Percentiles rank a stretch among this genome's conserved stretches.
Conservation (phyloP, 179 eudicot genomes). For the Carnegiea gigantea region DNA sequence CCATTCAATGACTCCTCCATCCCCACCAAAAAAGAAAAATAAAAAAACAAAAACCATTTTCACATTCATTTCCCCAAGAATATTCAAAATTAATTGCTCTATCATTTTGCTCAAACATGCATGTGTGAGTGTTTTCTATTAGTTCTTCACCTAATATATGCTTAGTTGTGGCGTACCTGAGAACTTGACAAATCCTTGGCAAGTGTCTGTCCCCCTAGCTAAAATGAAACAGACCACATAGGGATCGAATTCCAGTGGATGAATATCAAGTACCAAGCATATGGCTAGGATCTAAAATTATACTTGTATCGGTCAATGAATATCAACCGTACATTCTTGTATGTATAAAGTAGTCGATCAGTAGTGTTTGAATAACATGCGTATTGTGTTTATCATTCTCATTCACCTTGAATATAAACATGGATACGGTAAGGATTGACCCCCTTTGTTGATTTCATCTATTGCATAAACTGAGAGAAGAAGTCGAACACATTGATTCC, state of each 20-base stretch:
- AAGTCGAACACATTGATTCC: background rate
- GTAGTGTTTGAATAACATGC: background rate
- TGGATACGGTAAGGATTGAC: background rate
- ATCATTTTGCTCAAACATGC: background rate
- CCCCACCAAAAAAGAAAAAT: background rate
- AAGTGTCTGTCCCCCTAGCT: background rate
- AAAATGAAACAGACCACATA: background rate
- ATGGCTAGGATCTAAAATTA: background rate
- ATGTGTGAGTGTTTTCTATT: background rate
- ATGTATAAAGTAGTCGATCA: background rate
- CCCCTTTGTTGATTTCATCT: background rate
- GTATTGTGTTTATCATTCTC: background rate
- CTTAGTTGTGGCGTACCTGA: background rate
- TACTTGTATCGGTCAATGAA: background rate
- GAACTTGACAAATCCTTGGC: background rate
- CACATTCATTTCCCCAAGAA: too few species aligned
- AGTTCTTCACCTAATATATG: background rate
- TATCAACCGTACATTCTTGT: background rate
- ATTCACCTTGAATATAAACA: background rate
- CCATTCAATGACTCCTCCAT: background rate
- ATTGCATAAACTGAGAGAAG: too few species aligned
- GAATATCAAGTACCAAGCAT: background rate
- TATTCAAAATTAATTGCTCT: background rate
- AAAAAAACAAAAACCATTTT: too few species aligned
- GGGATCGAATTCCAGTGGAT: conserved; percentile 7